Conservation (phyloP, 352 stramenopile genomes). For the Pythium aquatile region DNA sequence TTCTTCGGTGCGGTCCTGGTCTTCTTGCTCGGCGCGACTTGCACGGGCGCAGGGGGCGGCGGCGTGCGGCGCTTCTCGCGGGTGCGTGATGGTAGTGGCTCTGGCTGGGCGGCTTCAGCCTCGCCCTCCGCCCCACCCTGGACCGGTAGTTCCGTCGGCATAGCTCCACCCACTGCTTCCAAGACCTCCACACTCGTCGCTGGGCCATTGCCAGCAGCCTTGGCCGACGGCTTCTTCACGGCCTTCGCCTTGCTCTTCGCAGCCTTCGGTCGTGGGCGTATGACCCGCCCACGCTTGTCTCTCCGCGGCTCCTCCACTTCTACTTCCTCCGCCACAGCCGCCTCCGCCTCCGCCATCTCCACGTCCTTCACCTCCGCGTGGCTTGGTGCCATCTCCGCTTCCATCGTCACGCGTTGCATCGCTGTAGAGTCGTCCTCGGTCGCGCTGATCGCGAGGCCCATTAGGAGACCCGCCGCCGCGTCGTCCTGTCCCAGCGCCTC, state of each 20-base stretch:
- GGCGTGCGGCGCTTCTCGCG: slow-evolving; percentile 14
- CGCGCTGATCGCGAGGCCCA: not conserved
- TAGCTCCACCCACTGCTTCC: not conserved
- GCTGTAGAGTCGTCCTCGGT: not conserved
- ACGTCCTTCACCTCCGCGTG: not conserved
- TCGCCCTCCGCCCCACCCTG: not conserved
- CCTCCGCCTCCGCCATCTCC: not conserved
- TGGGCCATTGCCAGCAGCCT: not conserved
- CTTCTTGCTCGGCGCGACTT: slow-evolving; percentile 4
- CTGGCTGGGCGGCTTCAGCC: not conserved
- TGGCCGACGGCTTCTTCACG: not conserved
- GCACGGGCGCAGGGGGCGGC: not conserved
- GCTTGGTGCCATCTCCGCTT: not conserved
- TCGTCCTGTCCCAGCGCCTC: not conserved
- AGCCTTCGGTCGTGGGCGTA: not conserved
- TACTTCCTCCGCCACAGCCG: not conserved
- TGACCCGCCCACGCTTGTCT: not conserved
- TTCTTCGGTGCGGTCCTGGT: not conserved
- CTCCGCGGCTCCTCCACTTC: not conserved
- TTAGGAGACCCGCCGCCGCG: not conserved
- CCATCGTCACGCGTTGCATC: not conserved
- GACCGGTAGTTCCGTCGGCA: not conserved
- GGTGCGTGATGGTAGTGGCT: not conserved
- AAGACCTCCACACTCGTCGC: not conserved
- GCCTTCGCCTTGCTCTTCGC: slow-evolving; percentile 2